Evolutionary conservation across 768 basidiomycete species (phyloP).

Genomic region (Rhizopogon rudus): DNA sequence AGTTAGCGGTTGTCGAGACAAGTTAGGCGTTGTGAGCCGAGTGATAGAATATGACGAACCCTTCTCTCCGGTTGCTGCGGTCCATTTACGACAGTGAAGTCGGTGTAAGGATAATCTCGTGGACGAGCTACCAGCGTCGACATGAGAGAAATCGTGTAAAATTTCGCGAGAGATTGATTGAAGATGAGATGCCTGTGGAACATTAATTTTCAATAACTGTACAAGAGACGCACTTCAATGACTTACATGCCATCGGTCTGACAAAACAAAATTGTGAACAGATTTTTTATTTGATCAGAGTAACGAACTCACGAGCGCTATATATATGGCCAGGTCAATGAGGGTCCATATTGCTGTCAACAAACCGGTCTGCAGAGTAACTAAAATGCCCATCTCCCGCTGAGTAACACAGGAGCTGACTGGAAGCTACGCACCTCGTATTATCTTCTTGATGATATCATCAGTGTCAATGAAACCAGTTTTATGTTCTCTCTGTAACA

Average conservation of each 20-base stretch:
- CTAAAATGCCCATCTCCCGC: constrained; percentile 13
- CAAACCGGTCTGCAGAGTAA: constrained; percentile 35
- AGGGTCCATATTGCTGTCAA: constrained; percentile 34
- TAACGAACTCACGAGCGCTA: constrained; percentile 14
- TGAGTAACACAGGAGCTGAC: not conserved
- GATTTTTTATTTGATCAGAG: too few species aligned
- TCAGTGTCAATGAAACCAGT: constrained; percentile 36
- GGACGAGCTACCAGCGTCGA: constrained; percentile 28
- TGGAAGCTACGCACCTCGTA: constrained; percentile 17
- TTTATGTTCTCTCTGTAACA: constrained; percentile 27
- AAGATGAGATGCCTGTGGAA: constrained; percentile 22
- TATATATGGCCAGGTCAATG: constrained; percentile 24
- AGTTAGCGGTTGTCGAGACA: constrained; percentile 5
- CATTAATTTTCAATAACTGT: not conserved
- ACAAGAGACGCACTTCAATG: constrained; percentile 1
- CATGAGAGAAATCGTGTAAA: constrained; percentile 31
- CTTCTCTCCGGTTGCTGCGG: constrained; percentile 16
- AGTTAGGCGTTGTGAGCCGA: not conserved
- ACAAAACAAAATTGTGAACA: constrained; percentile 6
- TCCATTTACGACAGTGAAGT: constrained; percentile 20
- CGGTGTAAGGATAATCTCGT: constrained; percentile 11
- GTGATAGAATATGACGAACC: constrained; percentile 10
- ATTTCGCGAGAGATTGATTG: constrained; percentile 27
- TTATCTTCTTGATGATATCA: constrained; percentile 31
- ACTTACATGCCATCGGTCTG: constrained; percentile 17